Percentiles rank a stretch among this genome's conserved stretches.
These are phyloP conservation scores for Fusarium ramigenum DNA, from an alignment of 2,329 filamentous ascomycete genomes.

Conservation along the genomic window DNA sequence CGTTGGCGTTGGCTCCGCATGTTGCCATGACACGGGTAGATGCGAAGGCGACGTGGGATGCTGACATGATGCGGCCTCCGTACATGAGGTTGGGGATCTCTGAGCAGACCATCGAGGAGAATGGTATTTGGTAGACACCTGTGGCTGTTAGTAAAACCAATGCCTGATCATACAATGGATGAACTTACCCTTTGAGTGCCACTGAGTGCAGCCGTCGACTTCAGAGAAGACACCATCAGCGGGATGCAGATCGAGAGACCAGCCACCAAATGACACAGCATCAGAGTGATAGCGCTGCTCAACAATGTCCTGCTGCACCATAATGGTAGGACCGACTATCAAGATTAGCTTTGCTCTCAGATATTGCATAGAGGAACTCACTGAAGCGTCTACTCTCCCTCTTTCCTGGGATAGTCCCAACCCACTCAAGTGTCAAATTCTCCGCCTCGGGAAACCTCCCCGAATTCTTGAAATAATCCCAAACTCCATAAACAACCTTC, in stretches of 20 bases:
- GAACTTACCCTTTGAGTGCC: slow-evolving; percentile 12
- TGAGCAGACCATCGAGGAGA: slow-evolving; percentile 1
- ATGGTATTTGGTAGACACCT: slow-evolving; percentile 18
- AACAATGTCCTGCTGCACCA: slow-evolving; percentile 11
- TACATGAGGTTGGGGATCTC: slow-evolving; percentile 20
- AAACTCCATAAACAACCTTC: slow-evolving; percentile 20
- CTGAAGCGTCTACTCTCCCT: slow-evolving; percentile 13
- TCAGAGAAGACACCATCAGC: slow-evolving; percentile 19
- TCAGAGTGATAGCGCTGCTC: slow-evolving; percentile 8
- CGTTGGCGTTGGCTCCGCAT: slow-evolving; percentile 15
- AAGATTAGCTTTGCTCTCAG: neutral
- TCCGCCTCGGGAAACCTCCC: slow-evolving; percentile 7
- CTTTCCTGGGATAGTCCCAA: slow-evolving; percentile 7
- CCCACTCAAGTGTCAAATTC: slow-evolving; percentile 16
- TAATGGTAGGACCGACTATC: slow-evolving; percentile 6
- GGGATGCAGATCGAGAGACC: slow-evolving; percentile 14
- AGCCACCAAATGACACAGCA: slow-evolving; percentile 11
- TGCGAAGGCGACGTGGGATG: slow-evolving; percentile 14
- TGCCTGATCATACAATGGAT: rapidly evolving
- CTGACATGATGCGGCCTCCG: slow-evolving; percentile 18
- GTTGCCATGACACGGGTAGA: slow-evolving; percentile 18
- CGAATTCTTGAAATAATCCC: slow-evolving; percentile 23
- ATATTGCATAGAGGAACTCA: neutral
- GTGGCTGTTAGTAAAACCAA: rapidly evolving
- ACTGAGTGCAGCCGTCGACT: slow-evolving; percentile 15